These are phyloP conservation scores for Austroboletus rostrupii DNA, from an alignment of 1,284 basidiomycete species.

Conservation along the genomic window DNA sequence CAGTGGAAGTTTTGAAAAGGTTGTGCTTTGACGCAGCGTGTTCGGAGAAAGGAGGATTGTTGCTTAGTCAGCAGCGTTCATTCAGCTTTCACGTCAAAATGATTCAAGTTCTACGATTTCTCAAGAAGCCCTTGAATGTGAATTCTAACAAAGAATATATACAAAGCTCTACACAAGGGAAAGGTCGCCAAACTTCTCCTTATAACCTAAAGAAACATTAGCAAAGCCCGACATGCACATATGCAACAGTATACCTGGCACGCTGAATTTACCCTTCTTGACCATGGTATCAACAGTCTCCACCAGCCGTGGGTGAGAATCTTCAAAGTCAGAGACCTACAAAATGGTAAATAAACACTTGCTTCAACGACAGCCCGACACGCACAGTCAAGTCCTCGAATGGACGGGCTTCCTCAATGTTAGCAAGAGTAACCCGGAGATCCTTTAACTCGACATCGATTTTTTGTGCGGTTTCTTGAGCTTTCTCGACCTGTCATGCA, in stretches of 20 bases:
- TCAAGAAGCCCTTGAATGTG: not conserved
- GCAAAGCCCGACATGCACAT: not conserved
- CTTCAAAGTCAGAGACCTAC: slow-evolving; percentile 85
- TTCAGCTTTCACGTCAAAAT: not conserved
- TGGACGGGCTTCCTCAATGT: slow-evolving; percentile 96
- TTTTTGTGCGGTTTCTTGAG: slow-evolving; percentile 87
- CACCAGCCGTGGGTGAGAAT: slow-evolving; percentile 89
- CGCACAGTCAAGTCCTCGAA: slow-evolving; percentile 94
- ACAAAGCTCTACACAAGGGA: slow-evolving; percentile 69
- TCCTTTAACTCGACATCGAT: slow-evolving; percentile 91
- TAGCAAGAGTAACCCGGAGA: slow-evolving; percentile 90
- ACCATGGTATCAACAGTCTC: slow-evolving; percentile 96
- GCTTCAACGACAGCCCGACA: slow-evolving; percentile 12
- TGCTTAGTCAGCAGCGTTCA: slow-evolving; percentile 22
- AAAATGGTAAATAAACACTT: slow-evolving; percentile 1
- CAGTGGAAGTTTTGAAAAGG: slow-evolving; percentile 12
- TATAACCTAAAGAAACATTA: slow-evolving; percentile 56
- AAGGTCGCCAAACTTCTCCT: slow-evolving; percentile 92
- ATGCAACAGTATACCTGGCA: slow-evolving; percentile 63
- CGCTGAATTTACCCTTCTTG: slow-evolving; percentile 98
- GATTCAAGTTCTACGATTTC: not conserved
- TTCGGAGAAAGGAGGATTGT: not conserved
- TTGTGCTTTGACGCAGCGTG: not conserved
- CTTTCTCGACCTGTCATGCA: slow-evolving; percentile 73
- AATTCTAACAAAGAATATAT: slow-evolving; percentile 23